Percentiles rank a stretch among this genome's conserved stretches.
Conservation (phyloP, 352 stramenopile genomes). For the Hyaloperonospora arabidopsidis region DNA sequence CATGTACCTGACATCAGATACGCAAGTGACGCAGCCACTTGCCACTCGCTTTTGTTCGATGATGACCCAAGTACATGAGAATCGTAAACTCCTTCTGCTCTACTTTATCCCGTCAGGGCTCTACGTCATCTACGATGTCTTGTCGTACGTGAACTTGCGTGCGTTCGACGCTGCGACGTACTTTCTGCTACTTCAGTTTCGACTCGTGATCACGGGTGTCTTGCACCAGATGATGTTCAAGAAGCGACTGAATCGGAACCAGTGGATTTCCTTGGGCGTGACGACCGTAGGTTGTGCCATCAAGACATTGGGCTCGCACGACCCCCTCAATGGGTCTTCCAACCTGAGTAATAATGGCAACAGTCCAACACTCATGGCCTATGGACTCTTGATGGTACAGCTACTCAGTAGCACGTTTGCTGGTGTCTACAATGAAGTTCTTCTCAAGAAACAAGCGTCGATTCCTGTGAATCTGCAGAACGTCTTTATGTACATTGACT, state of each 20-base stretch:
- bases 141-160: slow-evolving; percentile 77
- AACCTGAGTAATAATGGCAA: slow-evolving; percentile 4
- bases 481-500: slow-evolving; percentile 82
- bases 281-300: slow-evolving; percentile 68
- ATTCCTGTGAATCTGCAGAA: slow-evolving; percentile 77
- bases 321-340: slow-evolving; percentile 11
- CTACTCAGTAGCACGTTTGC: slow-evolving; percentile 80
- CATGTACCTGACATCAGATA: slow-evolving; percentile 60
- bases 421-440: slow-evolving; percentile 76
- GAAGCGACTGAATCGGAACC: slow-evolving; percentile 63
- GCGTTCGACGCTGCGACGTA: slow-evolving; percentile 71
- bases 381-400: slow-evolving; percentile 56
- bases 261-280: slow-evolving; percentile 66
- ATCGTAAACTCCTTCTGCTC: slow-evolving; percentile 44
- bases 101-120: slow-evolving; percentile 72
- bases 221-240: slow-evolving; percentile 75
- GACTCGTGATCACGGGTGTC: slow-evolving; percentile 70
- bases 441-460: slow-evolving; percentile 67
- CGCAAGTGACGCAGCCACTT: slow-evolving; percentile 21
- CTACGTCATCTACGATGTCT: slow-evolving; percentile 77
- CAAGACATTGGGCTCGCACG: slow-evolving; percentile 53
- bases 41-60: slow-evolving; percentile 28
- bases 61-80: slow-evolving; percentile 27
- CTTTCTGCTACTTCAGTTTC: slow-evolving; percentile 73
- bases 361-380: slow-evolving; percentile 35